Evolutionary conservation across 257 asterid species (phyloP).

Genomic region (Nicotiana attenuata): DNA sequence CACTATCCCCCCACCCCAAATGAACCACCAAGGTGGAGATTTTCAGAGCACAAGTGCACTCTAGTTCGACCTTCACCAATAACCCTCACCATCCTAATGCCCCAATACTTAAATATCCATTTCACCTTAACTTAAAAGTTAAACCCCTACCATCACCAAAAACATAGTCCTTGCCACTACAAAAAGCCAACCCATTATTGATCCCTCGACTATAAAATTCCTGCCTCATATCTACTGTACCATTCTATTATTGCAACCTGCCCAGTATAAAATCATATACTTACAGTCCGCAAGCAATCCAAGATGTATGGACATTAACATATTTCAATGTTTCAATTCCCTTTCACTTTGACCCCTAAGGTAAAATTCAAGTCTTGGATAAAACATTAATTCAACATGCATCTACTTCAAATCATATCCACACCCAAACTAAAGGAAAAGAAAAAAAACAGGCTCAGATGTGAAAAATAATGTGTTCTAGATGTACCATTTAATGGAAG

Average conservation of each 20-base stretch:
- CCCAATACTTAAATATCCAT: neutral
- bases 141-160: neutral
- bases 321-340: neutral
- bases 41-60: neutral
- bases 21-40: neutral
- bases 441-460: neutral
- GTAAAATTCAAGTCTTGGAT: neutral
- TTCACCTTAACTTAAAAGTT: neutral
- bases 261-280: neutral
- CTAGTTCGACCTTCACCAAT: neutral
- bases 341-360: neutral
- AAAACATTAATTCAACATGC: neutral
- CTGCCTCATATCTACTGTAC: neutral
- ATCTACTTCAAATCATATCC: neutral
- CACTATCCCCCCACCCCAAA: neutral
- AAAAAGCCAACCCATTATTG: neutral
- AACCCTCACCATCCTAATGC: neutral
- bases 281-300: neutral
- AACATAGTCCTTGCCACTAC: neutral
- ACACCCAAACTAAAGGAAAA: neutral
- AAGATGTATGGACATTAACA: neutral
- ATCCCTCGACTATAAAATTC: neutral
- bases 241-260: neutral
- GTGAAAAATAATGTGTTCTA: neutral
- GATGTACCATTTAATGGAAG: conserved; percentile 56